Conservation (phyloP, 1,284 basidiomycete species). For the Cryptococcus sp. region DNA sequence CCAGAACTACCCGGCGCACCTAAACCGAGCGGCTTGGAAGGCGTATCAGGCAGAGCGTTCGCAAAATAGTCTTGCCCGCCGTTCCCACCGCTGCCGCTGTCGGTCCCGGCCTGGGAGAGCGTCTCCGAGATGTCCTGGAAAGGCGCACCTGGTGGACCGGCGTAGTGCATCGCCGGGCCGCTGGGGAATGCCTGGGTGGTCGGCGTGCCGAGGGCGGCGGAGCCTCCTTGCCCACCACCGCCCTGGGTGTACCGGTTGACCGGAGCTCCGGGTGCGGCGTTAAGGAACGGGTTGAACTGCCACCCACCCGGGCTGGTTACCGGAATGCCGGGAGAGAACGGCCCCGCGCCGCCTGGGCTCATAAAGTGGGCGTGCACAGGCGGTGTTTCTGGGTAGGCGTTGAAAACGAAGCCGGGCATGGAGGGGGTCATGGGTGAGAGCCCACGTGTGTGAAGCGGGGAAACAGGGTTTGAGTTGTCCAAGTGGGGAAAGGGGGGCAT, state of each 20-base stretch:
- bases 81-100: not conserved
- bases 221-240: constrained; percentile 18
- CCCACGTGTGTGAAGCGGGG: constrained; percentile 41
- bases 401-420: constrained; percentile 52
- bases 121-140: constrained; percentile 9
- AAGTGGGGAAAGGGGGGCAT: constrained; percentile 41
- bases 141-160: constrained; percentile 22
- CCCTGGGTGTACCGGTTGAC: constrained; percentile 28
- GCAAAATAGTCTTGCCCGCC: constrained; percentile 39
- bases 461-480: constrained; percentile 32
- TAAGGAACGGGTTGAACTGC: constrained; percentile 46
- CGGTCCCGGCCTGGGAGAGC: not conserved
- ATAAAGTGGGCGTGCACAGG: constrained; percentile 44
- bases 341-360: constrained; percentile 41
- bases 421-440: constrained; percentile 51
- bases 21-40: constrained; percentile 1
- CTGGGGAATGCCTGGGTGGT: constrained; percentile 42
- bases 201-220: constrained; percentile 42
- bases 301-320: constrained; percentile 41
- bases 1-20: not conserved
- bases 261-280: constrained; percentile 50
- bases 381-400: constrained; percentile 49
- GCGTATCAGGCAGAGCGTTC: constrained; percentile 9
- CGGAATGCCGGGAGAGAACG: constrained; percentile 48
- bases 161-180: constrained; percentile 10